Base-by-base conservation (phyloP, 2,329 filamentous ascomycete genomes). In the Fusarium acutatum region DNA sequence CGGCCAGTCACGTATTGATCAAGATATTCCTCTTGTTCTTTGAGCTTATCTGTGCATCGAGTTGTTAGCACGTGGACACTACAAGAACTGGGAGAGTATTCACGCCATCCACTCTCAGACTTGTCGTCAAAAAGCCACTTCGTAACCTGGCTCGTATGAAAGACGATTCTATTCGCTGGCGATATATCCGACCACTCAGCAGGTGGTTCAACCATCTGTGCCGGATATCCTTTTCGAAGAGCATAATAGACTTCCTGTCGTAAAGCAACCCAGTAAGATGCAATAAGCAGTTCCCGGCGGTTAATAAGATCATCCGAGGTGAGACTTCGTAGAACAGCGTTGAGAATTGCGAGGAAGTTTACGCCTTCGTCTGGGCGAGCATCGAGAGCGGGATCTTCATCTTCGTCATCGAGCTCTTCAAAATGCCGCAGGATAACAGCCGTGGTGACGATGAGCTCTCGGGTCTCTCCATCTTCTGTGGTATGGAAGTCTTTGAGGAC, bases 161-260 rank as follows among this genome's bases (percentile, higher is more conserved):
- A 69, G 3, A 77, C 58, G 2, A 76, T 56, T 13, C 77, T 74
- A 5, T 77, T 77, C 0, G 63, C 75, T 1, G 75, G 75, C 0
- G 75, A 77, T 7, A 77, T 77, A 6, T 77, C 73, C 0, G 60
- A 69, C 75, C 68, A 77, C 0, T 69, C 65, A 4, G 72, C 60
- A 0, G 73, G 75, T 0, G 75, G 75, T 0, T 77, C 75, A 0
- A 75, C 75, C 58, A 77, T 77, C 11, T 77, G 75, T 0, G 75
- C 73, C 0, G 75, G 64, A 1, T 74, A 77, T 0, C 75, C 73
- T 22, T 66, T 59, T 0, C 75, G 38, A 5, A 77, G 53, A 0
- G 75, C 73, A 24, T 76, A 77, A 4, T 77, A 77, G 0, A 77
- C 71, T 2, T 77, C 75, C 3, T 77, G 75, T 14, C 75, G 59